Conservation (phyloP, 495 filamentous ascomycete genomes). For the Stereocaulon alpinum region DNA sequence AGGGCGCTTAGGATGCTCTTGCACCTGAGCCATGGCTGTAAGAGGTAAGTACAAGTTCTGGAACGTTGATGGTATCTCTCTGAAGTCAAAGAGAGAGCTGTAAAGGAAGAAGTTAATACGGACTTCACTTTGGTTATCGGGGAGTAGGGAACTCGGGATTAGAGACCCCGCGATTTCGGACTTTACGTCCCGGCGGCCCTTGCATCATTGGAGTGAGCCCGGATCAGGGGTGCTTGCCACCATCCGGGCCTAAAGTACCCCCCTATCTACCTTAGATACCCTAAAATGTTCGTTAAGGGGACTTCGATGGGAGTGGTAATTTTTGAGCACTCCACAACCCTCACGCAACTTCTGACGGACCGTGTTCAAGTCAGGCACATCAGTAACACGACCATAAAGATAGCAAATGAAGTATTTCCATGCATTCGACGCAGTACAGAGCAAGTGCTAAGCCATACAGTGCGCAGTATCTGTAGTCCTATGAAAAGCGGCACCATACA, state of each 20-base stretch:
- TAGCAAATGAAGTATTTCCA: background rate
- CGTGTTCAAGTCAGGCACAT: background rate
- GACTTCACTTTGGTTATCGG: no score
- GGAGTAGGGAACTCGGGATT: no score
- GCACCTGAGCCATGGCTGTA: slow-evolving; percentile 11
- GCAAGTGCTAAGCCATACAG: background rate
- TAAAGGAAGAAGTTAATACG: background rate
- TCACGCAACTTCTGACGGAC: no score
- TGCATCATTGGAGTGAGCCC: no score
- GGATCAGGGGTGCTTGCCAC: no score
- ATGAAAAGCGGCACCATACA: slow-evolving; percentile 6
- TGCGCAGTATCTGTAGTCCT: background rate
- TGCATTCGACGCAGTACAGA: background rate
- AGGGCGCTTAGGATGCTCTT: slow-evolving; percentile 13
- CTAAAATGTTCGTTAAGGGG: no score
- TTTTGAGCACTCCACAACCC: no score
- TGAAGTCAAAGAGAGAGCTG: background rate
- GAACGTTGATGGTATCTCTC: background rate
- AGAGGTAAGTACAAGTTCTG: background rate
- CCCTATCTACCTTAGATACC: no score
- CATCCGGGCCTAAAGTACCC: no score
- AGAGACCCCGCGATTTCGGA: background rate
- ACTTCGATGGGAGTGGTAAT: no score
- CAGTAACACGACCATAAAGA: background rate
- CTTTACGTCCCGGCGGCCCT: no score